These are phyloP conservation scores for Kuraishia molischiana DNA, from an alignment of 805 yeast species.

Conservation along the genomic window DNA sequence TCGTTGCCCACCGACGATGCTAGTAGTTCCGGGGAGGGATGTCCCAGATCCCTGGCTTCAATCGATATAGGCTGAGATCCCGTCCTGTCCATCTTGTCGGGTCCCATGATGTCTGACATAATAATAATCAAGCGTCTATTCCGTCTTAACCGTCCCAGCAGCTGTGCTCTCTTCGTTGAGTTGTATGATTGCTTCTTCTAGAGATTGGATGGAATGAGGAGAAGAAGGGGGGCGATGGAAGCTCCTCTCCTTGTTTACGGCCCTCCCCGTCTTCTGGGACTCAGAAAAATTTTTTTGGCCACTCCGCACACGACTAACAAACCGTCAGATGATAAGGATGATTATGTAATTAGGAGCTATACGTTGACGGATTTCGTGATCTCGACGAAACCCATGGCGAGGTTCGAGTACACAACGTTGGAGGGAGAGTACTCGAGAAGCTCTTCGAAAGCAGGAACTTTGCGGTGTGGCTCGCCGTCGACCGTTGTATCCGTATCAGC, in stretches of 20 bases:
- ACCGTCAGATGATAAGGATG: too few species aligned
- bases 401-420: constrained; percentile 55
- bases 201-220: too few species aligned
- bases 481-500: constrained; percentile 27
- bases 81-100: background rate
- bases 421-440: constrained; percentile 57
- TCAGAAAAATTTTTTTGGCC: too few species aligned
- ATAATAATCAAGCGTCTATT: too few species aligned
- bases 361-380: constrained; percentile 26
- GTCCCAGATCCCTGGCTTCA: background rate
- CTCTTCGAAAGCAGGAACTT: constrained; percentile 67
- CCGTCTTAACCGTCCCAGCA: too few species aligned
- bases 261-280: too few species aligned
- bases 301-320: too few species aligned
- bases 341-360: constrained; percentile 7
- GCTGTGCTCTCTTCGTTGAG: too few species aligned
- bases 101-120: background rate
- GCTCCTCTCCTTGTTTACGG: too few species aligned
- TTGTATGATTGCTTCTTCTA: too few species aligned
- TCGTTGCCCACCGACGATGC: constrained; percentile 25
- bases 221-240: too few species aligned
- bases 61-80: background rate
- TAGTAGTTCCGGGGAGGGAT: constrained; percentile 19
- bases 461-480: constrained; percentile 26
- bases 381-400: constrained; percentile 58